These are phyloP conservation scores for Hysterium pulicare DNA, from an alignment of 2,329 filamentous ascomycete species.

Conservation along the genomic window DNA sequence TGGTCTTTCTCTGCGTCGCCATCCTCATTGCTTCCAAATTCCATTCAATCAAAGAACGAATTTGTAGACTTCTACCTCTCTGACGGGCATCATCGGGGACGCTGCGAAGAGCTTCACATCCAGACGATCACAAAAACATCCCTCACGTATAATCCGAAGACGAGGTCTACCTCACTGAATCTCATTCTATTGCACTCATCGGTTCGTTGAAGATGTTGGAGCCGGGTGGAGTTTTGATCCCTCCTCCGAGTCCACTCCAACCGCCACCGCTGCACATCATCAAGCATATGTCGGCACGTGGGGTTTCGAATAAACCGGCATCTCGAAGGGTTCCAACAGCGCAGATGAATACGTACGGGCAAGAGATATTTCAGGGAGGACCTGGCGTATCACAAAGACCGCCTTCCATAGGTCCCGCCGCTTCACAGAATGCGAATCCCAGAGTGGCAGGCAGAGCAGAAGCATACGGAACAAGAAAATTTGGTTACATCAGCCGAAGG, in stretches of 20 bases:
- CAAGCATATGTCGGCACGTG: background rate
- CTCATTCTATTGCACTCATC: too few species aligned
- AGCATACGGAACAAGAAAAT: background rate
- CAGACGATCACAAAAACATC: background rate
- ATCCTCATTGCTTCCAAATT: slow-evolving; percentile 1
- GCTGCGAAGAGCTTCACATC: background rate
- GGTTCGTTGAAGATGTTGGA: background rate
- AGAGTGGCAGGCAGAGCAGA: background rate
- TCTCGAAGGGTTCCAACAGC: background rate
- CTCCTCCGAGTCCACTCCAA: background rate
- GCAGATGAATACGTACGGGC: slow-evolving; percentile 7
- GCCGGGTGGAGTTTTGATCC: background rate
- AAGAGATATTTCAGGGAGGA: background rate
- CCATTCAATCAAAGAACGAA: background rate
- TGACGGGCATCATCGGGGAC: background rate
- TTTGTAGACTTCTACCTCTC: background rate
- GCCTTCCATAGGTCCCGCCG: background rate
- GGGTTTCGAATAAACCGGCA: background rate
- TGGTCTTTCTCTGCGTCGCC: background rate
- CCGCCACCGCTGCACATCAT: slow-evolving; percentile 1
- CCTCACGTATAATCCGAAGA: background rate
- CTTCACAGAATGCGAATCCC: background rate
- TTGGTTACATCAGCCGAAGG: background rate
- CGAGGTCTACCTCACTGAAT: background rate
- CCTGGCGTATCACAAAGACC: background rate